These are phyloP conservation scores for Capronia epimyces DNA, from an alignment of 2,329 filamentous ascomycete species.

Conservation along the genomic window DNA sequence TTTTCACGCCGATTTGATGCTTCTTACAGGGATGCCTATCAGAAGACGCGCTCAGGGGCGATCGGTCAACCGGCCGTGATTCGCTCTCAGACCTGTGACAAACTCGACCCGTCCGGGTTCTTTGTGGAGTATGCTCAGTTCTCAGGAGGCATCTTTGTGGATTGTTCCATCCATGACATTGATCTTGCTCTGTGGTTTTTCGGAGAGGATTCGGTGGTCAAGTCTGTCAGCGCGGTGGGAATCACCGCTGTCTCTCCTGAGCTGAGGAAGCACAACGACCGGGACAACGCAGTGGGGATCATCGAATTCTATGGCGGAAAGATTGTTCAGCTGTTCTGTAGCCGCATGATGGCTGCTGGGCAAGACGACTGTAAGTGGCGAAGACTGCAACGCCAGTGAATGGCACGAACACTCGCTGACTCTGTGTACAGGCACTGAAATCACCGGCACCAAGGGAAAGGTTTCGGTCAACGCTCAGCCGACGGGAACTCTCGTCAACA, in stretches of 20 bases:
- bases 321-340: constrained; percentile 60
- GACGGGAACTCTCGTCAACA: constrained; percentile 50
- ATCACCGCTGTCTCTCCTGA: constrained; percentile 57
- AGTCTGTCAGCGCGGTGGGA: constrained; percentile 52
- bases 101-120: constrained; percentile 59
- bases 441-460: constrained; percentile 63
- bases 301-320: constrained; percentile 61
- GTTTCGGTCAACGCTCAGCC: constrained; percentile 57
- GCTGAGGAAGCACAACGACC: constrained; percentile 53
- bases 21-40: constrained; percentile 57
- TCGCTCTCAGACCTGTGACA: constrained; percentile 63
- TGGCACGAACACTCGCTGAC: not conserved
- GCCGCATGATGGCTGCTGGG: constrained; percentile 62
- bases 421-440: constrained; percentile 45
- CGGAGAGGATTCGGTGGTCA: constrained; percentile 50
- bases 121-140: constrained; percentile 63
- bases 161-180: constrained; percentile 67
- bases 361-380: constrained; percentile 52
- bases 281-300: constrained; percentile 59
- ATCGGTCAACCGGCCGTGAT: constrained; percentile 59
- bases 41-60: constrained; percentile 47
- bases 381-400: not conserved
- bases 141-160: constrained; percentile 64
- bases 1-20: constrained; percentile 63
- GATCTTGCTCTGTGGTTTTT: constrained; percentile 62